Evolutionary conservation across 192 early-diverging fungal genomes (phyloP).

Genomic region (Phycomyces nitens): DNA sequence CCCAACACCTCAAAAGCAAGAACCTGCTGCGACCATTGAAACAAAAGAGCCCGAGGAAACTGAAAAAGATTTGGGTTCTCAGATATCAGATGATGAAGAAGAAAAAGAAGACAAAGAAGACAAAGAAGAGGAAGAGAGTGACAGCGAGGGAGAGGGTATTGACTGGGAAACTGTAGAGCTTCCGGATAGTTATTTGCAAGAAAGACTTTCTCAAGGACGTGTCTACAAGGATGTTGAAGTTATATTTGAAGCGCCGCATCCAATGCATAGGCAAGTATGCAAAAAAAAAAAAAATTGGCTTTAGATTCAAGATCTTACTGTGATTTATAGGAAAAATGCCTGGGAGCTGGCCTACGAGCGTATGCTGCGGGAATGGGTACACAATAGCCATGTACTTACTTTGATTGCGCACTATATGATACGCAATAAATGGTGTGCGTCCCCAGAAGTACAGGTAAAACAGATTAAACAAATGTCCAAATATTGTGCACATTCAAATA

Average conservation of each 20-base stretch:
- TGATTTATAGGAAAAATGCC: slow-evolving; percentile 26
- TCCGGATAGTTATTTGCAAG: slow-evolving; percentile 13
- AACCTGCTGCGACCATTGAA: too few relatives aligned
- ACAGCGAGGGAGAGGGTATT: slow-evolving; percentile 32
- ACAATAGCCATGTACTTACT: slow-evolving; percentile 59
- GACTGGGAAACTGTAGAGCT: slow-evolving; percentile 48
- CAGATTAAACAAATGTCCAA: background rate
- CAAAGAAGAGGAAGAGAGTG: background rate
- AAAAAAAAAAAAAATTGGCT: background rate
- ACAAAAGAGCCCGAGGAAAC: too few relatives aligned
- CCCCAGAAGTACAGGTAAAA: slow-evolving; percentile 37
- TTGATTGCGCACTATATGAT: slow-evolving; percentile 49
- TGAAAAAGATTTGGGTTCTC: background rate
- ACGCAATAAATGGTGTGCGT: slow-evolving; percentile 59
- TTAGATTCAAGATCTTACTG: background rate
- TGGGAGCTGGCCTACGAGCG: slow-evolving; percentile 52
- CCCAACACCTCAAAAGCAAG: too few relatives aligned
- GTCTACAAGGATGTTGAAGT: slow-evolving; percentile 40
- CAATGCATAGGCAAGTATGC: slow-evolving; percentile 6
- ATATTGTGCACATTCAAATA: background rate
- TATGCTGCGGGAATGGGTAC: slow-evolving; percentile 46
- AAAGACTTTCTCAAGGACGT: background rate
- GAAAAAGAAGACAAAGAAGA: background rate
- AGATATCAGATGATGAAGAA: background rate
- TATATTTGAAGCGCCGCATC: slow-evolving; percentile 20